These are phyloP conservation scores for Neobulgaria alba DNA, from an alignment of 2,329 filamentous ascomycete genomes.

Conservation along the genomic window DNA sequence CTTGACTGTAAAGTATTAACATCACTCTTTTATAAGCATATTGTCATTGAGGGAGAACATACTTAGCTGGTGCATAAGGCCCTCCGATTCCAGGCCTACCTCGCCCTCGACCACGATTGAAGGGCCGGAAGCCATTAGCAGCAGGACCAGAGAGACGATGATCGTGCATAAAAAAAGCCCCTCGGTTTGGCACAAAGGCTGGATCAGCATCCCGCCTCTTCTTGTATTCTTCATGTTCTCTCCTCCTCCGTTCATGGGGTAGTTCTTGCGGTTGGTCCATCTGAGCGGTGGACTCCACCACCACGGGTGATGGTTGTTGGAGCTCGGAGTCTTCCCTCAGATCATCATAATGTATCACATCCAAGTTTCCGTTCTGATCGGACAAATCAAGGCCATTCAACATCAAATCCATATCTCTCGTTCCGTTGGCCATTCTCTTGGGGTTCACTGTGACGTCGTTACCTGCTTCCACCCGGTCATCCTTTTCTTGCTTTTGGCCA, in stretches of 20 bases:
- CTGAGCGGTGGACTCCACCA: constrained; percentile 31
- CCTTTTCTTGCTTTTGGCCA: constrained; percentile 26
- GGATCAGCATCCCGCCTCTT: constrained; percentile 83
- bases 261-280: constrained; percentile 43
- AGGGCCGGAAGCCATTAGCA: constrained; percentile 68
- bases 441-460: constrained; percentile 29
- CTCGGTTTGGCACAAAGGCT: constrained; percentile 86
- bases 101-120: constrained; percentile 55
- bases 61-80: constrained; percentile 54
- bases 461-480: constrained; percentile 20
- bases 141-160: constrained; percentile 71
- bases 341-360: constrained; percentile 28
- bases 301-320: constrained; percentile 22
- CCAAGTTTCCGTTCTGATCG: constrained; percentile 16
- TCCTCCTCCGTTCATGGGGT: constrained; percentile 61
- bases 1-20: constrained; percentile 30
- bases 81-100: constrained; percentile 49
- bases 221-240: constrained; percentile 86
- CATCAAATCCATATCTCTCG: constrained; percentile 48
- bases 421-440: constrained; percentile 33
- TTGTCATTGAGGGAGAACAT: constrained; percentile 32
- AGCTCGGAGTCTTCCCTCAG: constrained; percentile 21
- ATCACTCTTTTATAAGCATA: not conserved
- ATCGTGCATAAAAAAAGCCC: constrained; percentile 96
- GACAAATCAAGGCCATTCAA: constrained; percentile 37